phyloP scores from a whole-genome alignment of 768 basidiomycete species.

The Leccinum subgranulosum region DNA sequence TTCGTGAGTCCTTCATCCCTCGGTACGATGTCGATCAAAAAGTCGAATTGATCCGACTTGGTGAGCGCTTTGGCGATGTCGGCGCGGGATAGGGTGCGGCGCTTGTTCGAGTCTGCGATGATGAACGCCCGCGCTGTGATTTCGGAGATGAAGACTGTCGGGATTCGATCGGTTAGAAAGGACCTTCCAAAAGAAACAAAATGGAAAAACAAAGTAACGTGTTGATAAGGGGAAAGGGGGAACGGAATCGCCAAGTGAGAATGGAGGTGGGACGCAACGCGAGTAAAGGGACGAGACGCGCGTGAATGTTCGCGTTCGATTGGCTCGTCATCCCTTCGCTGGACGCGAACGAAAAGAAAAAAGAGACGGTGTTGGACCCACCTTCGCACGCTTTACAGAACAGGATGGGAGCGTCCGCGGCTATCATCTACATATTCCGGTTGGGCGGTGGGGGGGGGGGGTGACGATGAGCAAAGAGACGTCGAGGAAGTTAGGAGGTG shows the following conservation, averaged over 20 bases:
- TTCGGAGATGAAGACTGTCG: conserved; percentile 91
- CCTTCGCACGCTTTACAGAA: conserved; percentile 99
- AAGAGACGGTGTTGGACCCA: conserved; percentile 36
- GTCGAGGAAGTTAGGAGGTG: not conserved
- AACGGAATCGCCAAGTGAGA: not conserved
- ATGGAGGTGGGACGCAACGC: not conserved
- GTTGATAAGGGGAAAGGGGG: not conserved
- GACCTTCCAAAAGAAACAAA: not conserved
- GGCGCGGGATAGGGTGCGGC: conserved; percentile 89
- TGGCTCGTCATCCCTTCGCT: not conserved
- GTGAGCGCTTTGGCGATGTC: conserved; percentile 92
- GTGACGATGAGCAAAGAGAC: not conserved
- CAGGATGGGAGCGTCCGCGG: conserved; percentile 93
- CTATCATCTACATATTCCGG: conserved; percentile 75
- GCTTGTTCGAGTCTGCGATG: conserved; percentile 92
- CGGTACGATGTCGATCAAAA: conserved; percentile 94
- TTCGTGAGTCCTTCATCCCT: conserved; percentile 58
- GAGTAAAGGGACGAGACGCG: not conserved
- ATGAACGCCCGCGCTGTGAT: conserved; percentile 95
- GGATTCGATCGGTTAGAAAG: not conserved
- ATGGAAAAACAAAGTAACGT: not conserved
- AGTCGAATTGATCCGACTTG: conserved; percentile 96
- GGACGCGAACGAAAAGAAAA: conserved; percentile 15
- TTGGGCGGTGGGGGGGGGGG: not conserved
- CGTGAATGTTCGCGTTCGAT: conserved; percentile 2